Evolutionary conservation across 805 yeast genomes (phyloP).

Genomic region (Wickerhamiella dianesei): DNA sequence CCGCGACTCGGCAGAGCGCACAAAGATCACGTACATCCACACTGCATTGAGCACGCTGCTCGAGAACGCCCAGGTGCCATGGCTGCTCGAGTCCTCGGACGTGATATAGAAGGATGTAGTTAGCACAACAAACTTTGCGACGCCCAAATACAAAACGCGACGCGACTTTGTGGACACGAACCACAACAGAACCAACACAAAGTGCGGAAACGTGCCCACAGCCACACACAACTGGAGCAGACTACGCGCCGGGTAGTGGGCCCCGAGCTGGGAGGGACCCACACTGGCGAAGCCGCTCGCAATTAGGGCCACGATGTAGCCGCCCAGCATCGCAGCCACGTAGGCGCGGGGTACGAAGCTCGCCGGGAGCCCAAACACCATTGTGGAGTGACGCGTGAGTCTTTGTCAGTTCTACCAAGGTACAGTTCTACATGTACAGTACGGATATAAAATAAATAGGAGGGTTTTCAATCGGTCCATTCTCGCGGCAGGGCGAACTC

Average conservation of each 20-base stretch:
- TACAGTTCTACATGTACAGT: too few species aligned
- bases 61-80: slow-evolving; percentile 14
- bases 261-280: slow-evolving; percentile 66
- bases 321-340: neutral
- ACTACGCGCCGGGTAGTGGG: slow-evolving; percentile 74
- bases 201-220: slow-evolving; percentile 69
- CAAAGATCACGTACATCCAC: slow-evolving; percentile 13
- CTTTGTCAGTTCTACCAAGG: slow-evolving; percentile 1
- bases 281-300: slow-evolving; percentile 21
- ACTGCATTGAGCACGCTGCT: slow-evolving; percentile 4
- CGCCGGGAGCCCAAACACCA: slow-evolving; percentile 1
- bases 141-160: slow-evolving; percentile 33
- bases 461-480: neutral
- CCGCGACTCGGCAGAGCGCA: neutral
- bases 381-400: neutral
- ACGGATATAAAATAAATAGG: neutral
- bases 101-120: slow-evolving; percentile 85
- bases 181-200: slow-evolving; percentile 36
- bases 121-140: slow-evolving; percentile 58
- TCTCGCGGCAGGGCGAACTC: slow-evolving; percentile 11
- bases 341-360: slow-evolving; percentile 1
- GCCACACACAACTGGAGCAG: slow-evolving; percentile 70
- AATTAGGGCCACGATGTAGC: slow-evolving; percentile 8
- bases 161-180: slow-evolving; percentile 4
- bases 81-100: slow-evolving; percentile 26